phyloP scores from a whole-genome alignment of 2,329 filamentous ascomycete species.

The Cladosporium sp. region DNA sequence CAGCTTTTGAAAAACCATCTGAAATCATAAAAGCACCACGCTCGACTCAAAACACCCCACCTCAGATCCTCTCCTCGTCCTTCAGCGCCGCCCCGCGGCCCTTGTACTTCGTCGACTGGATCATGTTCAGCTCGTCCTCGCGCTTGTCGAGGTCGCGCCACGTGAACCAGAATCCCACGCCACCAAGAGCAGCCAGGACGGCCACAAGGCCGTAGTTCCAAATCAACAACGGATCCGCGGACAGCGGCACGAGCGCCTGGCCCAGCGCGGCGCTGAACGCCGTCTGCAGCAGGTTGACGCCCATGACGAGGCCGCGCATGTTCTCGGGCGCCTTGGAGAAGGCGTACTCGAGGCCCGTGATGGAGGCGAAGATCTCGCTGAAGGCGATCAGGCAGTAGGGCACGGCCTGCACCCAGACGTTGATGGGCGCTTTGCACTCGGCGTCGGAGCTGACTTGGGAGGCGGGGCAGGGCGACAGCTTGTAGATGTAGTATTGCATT shows the following conservation, averaged over 20 bases:
- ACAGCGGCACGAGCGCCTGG: conserved; percentile 54
- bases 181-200: conserved; percentile 2
- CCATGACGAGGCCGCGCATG: conserved; percentile 44
- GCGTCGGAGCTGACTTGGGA: neutral
- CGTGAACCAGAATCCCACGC: conserved; percentile 11
- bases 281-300: conserved; percentile 54
- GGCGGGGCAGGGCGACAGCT: conserved; percentile 5
- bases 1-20: too few relatives aligned
- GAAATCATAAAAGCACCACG: too few relatives aligned
- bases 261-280: conserved; percentile 55
- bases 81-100: conserved; percentile 13
- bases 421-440: conserved; percentile 31
- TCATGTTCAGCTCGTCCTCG: conserved; percentile 64
- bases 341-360: conserved; percentile 41
- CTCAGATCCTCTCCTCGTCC: conserved; percentile 9
- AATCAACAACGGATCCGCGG: conserved; percentile 57
- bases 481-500: conserved; percentile 39
- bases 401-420: conserved; percentile 36
- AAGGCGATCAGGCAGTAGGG: conserved; percentile 41
- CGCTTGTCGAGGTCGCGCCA: conserved; percentile 27
- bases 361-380: conserved; percentile 40
- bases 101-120: conserved; percentile 31
- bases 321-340: conserved; percentile 41
- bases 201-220: conserved; percentile 56
- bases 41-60: too few relatives aligned